Base-by-base conservation (phyloP, 139 green algal species). In the Pycnococcus provasolii region DNA sequence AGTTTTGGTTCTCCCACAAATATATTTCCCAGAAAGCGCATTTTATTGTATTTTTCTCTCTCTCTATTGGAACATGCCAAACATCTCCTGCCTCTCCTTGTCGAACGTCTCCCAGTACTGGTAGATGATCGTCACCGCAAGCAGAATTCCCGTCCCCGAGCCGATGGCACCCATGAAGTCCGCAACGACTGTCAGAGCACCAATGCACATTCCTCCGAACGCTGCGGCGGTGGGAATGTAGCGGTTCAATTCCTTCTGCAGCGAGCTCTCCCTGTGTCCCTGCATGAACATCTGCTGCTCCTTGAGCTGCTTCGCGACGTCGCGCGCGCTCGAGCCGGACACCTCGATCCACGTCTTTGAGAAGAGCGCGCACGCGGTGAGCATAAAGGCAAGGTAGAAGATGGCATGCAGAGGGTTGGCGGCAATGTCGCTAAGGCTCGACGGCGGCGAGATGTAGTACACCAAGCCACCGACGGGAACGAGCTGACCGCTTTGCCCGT, bases 261-360 rank as follows among this genome's bases (percentile, higher is more conserved):
- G 73, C 59, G 73, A 83, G 60, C 64, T 75, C 79, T 95, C 88
- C 37, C 88, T 81, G 79, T 95, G 88, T 52, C 88, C 88, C n/a
- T 58, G 69, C 66, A 83, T 80, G 45, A 83, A 73, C 77, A 83
- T 83, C 63, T 83, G 77, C 66, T 83, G 72, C 68, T 83, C 73
- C 73, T 92, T 92, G 62, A 99, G 88, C 83, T 97, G 88, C 84
- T 94, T 95, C 42, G 94, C 94, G 2, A 99, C 94, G 67, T 99
- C 94, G 58, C 67, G 79, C 41, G 94, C 89, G 44, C 78, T 90
- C 46, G 88, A 91, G 45, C 93, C 94, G 0, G 86, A 95, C n/a
- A 99, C 90, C 83, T 99, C 94, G 70, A 99, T 98, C 94, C 94
- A 99, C 45, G 91, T 97, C 85, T 97, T 97, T 72, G 91, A 97